These are phyloP conservation scores for Umbelopsis sp. DNA, from an alignment of 371 early-diverging fungal genomes.

Conservation along the genomic window DNA sequence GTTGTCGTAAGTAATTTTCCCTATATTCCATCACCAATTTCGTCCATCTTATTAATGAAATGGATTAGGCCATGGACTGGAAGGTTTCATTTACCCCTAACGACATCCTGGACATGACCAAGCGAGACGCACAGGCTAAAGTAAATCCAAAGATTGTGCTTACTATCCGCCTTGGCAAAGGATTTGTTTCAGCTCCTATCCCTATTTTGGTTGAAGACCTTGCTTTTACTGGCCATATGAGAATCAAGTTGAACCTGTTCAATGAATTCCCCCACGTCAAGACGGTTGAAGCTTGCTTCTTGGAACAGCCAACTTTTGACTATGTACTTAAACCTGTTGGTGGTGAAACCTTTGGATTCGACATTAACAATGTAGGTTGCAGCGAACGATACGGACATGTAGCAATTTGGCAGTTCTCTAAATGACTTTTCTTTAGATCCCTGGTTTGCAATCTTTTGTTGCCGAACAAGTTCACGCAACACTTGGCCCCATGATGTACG, in stretches of 20 bases:
- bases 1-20: conserved; percentile 60
- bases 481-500: conserved; percentile 86
- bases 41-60: not conserved
- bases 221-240: conserved; percentile 84
- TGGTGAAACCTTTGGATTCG: conserved; percentile 86
- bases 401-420: no score
- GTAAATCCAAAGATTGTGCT: conserved; percentile 94
- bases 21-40: not conserved
- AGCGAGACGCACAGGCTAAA: conserved; percentile 66
- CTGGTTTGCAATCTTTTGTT: conserved; percentile 81
- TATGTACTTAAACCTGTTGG: conserved; percentile 95
- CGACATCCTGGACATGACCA: conserved; percentile 73
- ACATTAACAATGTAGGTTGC: conserved; percentile 72
- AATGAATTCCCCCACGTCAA: conserved; percentile 91
- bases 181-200: conserved; percentile 84
- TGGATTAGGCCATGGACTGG: conserved; percentile 84
- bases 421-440: conserved; percentile 55
- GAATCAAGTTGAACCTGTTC: conserved; percentile 84
- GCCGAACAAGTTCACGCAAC: conserved; percentile 79
- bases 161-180: conserved; percentile 87
- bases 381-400: not conserved
- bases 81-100: conserved; percentile 87
- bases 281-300: conserved; percentile 86
- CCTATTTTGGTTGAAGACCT: conserved; percentile 94
- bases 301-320: conserved; percentile 90